Base-by-base conservation (phyloP, 306 rosid species). In the Ormosia emarginata region DNA sequence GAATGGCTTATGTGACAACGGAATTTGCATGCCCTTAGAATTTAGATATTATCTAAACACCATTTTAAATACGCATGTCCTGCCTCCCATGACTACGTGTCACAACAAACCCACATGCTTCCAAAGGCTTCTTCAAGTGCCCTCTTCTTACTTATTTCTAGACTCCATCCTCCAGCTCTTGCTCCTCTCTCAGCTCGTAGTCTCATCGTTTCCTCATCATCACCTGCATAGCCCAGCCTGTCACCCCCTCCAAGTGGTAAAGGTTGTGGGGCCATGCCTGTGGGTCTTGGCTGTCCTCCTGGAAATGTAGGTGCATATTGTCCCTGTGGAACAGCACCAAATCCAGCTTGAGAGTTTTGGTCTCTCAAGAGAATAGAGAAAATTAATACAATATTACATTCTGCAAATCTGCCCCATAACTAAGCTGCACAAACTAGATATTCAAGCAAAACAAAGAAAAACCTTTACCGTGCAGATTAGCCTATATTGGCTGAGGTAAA, bases 111-210 rank as follows among this genome's bases (percentile, higher is more conserved):
- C 97, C 97, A 95, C 56, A 95, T 78, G 91, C 98, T 95, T 82
- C 89, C 90, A 83, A 95, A 90, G 18, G 98, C 97, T 90, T 95
- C 98, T 78, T 95, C 97, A 78, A 91, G 79, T 55, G 95, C 95
- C 71, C 95, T 86, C 84, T 84, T 95, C 94, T 86, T 89, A 85
- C 95, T 88, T 13, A 91, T 79, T 70, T 91, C 94, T 63, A 34
- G 33, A 81, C 90, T 91, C 97, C 97, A 94, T 66, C 98, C 97
- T 41, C 97, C 97, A 40, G 98, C 97, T 81, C 88, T 86, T 30
- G 87, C 91, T 14, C 89, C 94, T 67, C 90, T 90, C 86, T 89
- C 97, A 8, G 91, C 95, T 76, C 93, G 86, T 6, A 88, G 87
- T 90, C 83, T 85, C 85, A 83, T 66, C 72, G 85, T 66, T 85